Evolutionary conservation across 2,329 filamentous ascomycete species (phyloP).

Genomic region (Aureobasidium sp.): DNA sequence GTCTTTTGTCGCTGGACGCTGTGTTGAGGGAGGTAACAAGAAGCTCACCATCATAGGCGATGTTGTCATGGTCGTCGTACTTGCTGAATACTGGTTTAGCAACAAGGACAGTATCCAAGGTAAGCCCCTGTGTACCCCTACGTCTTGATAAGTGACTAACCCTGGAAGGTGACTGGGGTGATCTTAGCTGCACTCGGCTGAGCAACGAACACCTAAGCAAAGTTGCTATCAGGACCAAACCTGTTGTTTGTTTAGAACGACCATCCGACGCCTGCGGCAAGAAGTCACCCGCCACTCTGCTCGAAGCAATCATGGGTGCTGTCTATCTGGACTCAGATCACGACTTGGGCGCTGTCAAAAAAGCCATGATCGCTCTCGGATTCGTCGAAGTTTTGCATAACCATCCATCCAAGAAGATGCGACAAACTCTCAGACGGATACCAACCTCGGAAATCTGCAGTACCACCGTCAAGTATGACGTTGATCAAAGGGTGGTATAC

Average conservation of each 20-base stretch:
- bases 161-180: not conserved
- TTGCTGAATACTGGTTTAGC: not conserved
- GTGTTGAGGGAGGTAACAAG: not conserved
- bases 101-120: not conserved
- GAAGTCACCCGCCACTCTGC: not conserved
- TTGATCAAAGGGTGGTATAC: no score
- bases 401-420: no score
- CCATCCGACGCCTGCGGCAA: not conserved
- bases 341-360: not conserved
- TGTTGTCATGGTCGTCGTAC: not conserved
- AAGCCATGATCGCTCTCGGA: not conserved
- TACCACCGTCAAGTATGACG: no score
- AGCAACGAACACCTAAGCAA: not conserved
- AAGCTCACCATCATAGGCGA: not conserved
- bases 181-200: not conserved
- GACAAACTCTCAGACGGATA: no score
- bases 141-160: not conserved
- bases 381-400: not conserved
- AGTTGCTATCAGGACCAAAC: not conserved
- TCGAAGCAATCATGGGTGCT: slow-evolving; percentile 3
- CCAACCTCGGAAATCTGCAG: no score
- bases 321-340: not conserved
- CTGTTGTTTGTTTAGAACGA: not conserved
- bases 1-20: not conserved
- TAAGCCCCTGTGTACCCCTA: not conserved